Base-by-base conservation (phyloP, 257 asterid species). In the Ilex aquifolium region DNA sequence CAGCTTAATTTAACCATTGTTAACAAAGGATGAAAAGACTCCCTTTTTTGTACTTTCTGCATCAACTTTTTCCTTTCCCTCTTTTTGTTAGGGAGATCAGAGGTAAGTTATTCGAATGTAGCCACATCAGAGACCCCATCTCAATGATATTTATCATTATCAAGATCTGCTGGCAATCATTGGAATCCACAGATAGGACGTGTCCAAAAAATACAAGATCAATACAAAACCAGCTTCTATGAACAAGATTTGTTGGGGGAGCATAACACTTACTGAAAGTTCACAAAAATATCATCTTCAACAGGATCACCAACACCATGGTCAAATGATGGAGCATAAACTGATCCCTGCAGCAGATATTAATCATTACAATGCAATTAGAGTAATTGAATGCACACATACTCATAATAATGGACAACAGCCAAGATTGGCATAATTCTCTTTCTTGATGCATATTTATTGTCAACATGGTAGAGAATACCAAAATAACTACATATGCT, bases 281-380 rank as follows among this genome's bases (percentile, higher is more conserved):
- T 87, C 69, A 92, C 83, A 72, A 83, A 85, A 71, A 92, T 80
- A 72, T 85, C 95, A 79, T 92, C 97, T 83, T 92, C 97, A 61
- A 85, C 72, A 39, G 99, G 99, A 80, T 92, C 97, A 62, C 99
- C 97, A 59, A 85, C 85, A 62, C 99, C 97, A 70, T 92, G 99
- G 83, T 92, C 84, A 67, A 92, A 92, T 39, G 97, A 87, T 64
- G 99, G 97, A 70, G 69, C 92, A 76, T 76, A 89, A 30, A 80
- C 96, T 31, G 88, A 85, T 72, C 99, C 97, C 97, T 92, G 77
- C 17, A 46, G 32, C 65, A 68, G 51, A 56, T 71, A 16, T 72
- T 13, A 74, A 51, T 60, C 46, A 36, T 21, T 36, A 10, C 27
- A 49, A 36, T 52, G 44, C 44, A 44, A 64, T 44, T 60, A 32